A percentile compares a stretch with the other conserved stretches of the same genome.
Conservation (phyloP, 352 stramenopile genomes). For the Nothophytophthora sp. region DNA sequence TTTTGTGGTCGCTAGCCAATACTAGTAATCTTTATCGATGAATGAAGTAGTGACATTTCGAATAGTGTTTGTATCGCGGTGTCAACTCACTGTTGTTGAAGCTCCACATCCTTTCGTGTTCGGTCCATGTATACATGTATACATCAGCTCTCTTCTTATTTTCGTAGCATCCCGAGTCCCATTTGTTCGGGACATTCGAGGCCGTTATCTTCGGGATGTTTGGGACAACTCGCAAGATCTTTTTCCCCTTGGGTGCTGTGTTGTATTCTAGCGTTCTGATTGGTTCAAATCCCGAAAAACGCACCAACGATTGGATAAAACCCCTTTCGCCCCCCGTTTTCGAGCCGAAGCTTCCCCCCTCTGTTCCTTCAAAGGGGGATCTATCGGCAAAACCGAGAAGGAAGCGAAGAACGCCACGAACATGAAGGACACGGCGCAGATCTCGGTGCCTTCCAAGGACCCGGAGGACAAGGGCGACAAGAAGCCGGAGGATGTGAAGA, state of each 20-base stretch:
- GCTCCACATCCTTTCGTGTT: no score
- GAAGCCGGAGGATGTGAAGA: slow-evolving; percentile 23
- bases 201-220: no score
- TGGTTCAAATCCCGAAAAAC: slow-evolving; percentile 11
- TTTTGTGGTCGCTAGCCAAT: no score
- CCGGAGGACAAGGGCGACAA: slow-evolving; percentile 45
- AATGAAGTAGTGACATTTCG: no score
- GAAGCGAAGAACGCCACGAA: slow-evolving; percentile 27
- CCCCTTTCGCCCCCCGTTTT: neutral
- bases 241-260: neutral
- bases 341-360: neutral
- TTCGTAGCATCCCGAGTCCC: no score
- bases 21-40: no score
- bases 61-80: no score
- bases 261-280: neutral
- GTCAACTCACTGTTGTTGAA: no score
- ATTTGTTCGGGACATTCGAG: no score
- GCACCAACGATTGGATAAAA: slow-evolving; percentile 18
- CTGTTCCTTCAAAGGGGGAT: slow-evolving; percentile 23
- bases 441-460: slow-evolving; percentile 65
- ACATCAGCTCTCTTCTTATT: no score
- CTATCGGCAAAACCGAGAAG: slow-evolving; percentile 8
- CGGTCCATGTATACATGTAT: no score
- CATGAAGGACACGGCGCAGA: slow-evolving; percentile 75
- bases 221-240: no score